Evolutionary conservation across 768 basidiomycete species (phyloP).

Genomic region (Suillus spraguei): DNA sequence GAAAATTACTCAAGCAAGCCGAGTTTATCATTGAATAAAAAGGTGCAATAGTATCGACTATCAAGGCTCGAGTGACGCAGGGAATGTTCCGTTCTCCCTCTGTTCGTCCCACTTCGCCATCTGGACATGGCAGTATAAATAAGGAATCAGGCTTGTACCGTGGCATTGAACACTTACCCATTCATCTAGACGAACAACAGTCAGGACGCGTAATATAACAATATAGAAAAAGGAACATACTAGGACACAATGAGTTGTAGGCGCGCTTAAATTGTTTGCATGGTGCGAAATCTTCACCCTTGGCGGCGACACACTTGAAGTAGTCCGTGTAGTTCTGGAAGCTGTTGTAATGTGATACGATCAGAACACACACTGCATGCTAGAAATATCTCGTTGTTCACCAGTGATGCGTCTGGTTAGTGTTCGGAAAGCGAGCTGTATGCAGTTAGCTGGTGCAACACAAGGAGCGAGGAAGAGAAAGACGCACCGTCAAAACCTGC

Average conservation of each 20-base stretch:
- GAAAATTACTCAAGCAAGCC: background rate
- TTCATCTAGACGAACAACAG: slow-evolving; percentile 61
- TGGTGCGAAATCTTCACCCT: slow-evolving; percentile 97
- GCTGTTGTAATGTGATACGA: slow-evolving; percentile 39
- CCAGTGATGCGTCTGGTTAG: slow-evolving; percentile 98
- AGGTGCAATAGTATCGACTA: slow-evolving; percentile 12
- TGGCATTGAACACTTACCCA: slow-evolving; percentile 60
- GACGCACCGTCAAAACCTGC: slow-evolving; percentile 88
- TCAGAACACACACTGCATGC: slow-evolving; percentile 4
- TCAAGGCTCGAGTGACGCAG: slow-evolving; percentile 84
- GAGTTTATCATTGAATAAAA: slow-evolving; percentile 8
- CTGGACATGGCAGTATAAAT: slow-evolving; percentile 40
- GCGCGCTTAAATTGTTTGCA: slow-evolving; percentile 99
- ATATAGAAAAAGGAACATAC: slow-evolving; percentile 52
- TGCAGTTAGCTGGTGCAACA: slow-evolving; percentile 4
- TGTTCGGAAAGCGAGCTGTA: slow-evolving; percentile 85
- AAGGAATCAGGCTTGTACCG: slow-evolving; percentile 6
- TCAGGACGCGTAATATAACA: slow-evolving; percentile 9
- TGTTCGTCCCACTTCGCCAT: slow-evolving; percentile 92
- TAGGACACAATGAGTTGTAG: slow-evolving; percentile 96
- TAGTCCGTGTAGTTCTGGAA: slow-evolving; percentile 98
- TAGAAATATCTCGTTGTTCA: slow-evolving; percentile 37
- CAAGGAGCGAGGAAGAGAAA: background rate
- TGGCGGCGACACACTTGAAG: slow-evolving; percentile 96
- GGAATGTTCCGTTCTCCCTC: slow-evolving; percentile 91